Conservation (phyloP, 495 filamentous ascomycete species). For the Penicillium lividum region DNA sequence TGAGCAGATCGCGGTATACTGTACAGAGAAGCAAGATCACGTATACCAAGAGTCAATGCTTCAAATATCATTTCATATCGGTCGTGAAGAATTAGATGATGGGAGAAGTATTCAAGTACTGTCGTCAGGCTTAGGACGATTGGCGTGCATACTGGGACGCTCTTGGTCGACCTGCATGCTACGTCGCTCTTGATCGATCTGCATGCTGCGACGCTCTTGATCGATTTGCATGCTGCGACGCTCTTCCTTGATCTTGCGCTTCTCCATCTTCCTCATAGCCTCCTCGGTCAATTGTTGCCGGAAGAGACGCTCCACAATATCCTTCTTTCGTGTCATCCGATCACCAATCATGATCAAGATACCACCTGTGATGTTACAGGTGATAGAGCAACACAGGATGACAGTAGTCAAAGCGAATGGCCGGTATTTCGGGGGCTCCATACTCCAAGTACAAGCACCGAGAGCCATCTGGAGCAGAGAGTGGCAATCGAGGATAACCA, state of each 20-base stretch:
- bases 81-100: conserved; percentile 4
- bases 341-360: conserved; percentile 73
- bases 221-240: conserved; percentile 32
- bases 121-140: conserved; percentile 8
- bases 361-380: conserved; percentile 69
- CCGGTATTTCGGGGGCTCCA: conserved; percentile 57
- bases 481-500: conserved; percentile 74
- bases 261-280: conserved; percentile 70
- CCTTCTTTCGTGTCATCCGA: conserved; percentile 73
- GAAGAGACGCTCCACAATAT: conserved; percentile 71
- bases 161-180: background rate
- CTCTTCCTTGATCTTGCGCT: conserved; percentile 57
- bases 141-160: background rate
- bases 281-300: conserved; percentile 71
- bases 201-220: background rate
- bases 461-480: conserved; percentile 73
- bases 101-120: conserved; percentile 11
- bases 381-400: conserved; percentile 75
- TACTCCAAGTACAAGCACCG: conserved; percentile 72
- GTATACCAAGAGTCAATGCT: background rate
- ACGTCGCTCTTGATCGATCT: background rate
- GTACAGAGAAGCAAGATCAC: conserved; percentile 13
- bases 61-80: conserved; percentile 19
- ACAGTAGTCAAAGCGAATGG: conserved; percentile 72
- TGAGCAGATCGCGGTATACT: conserved; percentile 4